phyloP scores from a whole-genome alignment of 2,329 filamentous ascomycete species.

The Alternaria postmessia region DNA sequence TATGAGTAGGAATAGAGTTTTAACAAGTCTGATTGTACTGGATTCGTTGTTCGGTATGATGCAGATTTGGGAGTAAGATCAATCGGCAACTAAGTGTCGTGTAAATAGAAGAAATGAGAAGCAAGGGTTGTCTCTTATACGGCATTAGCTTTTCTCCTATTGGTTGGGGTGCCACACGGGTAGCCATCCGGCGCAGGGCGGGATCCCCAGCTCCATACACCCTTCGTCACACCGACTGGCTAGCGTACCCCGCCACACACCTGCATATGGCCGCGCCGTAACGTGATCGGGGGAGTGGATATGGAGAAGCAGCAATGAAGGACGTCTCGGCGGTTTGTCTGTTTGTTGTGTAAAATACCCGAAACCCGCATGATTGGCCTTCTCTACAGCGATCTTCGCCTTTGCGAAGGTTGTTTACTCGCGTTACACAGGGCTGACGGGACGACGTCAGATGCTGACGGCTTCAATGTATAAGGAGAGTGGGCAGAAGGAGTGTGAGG shows the following conservation, averaged over 20 bases:
- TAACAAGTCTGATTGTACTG: not conserved
- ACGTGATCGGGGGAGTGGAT: not conserved
- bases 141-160: not conserved
- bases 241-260: not conserved
- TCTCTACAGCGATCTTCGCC: not conserved
- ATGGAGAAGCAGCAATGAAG: not conserved
- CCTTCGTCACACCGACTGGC: not conserved
- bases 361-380: not conserved
- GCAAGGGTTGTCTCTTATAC: not conserved
- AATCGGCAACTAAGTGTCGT: not conserved
- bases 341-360: not conserved
- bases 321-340: not conserved
- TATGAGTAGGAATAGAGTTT: conserved; percentile 22
- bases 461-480: not conserved
- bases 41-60: not conserved
- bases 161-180: not conserved
- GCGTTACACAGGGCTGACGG: not conserved
- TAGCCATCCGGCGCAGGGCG: not conserved
- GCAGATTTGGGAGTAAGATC: not conserved
- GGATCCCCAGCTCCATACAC: not conserved
- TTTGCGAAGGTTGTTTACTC: not conserved
- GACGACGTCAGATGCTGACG: conserved; percentile 3
- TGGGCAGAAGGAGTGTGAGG: not conserved
- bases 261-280: not conserved
- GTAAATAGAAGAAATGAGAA: not conserved